A percentile compares a stretch with the other conserved stretches of the same genome.
These are phyloP conservation scores for Tubosaeta brunneosetosa DNA, from an alignment of 768 basidiomycete species.

Conservation along the genomic window DNA sequence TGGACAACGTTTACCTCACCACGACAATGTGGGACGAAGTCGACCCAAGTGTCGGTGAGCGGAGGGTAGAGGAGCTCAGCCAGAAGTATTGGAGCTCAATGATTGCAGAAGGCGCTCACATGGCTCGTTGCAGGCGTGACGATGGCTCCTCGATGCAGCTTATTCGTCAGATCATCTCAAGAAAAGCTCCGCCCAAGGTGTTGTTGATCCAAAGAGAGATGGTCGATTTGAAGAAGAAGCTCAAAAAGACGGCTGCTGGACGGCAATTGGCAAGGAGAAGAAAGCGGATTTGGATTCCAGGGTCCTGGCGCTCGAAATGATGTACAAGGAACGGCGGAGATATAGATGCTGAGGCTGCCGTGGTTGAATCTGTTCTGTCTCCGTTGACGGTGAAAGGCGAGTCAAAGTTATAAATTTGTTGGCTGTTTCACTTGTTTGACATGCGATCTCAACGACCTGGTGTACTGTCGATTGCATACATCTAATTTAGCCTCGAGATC, in stretches of 20 bases:
- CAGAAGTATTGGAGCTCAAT: slow-evolving; percentile 6
- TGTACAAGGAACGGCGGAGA: too few species aligned
- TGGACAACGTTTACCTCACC: slow-evolving; percentile 28
- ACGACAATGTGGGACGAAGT: slow-evolving; percentile 40
- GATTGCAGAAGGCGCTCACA: background rate
- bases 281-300: background rate
- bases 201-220: background rate
- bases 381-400: too few species aligned
- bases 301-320: background rate
- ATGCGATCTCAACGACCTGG: too few species aligned
- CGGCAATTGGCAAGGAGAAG: background rate
- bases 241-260: background rate
- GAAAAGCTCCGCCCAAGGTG: background rate
- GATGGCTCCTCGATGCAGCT: background rate
- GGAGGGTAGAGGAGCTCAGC: slow-evolving; percentile 11
- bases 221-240: background rate
- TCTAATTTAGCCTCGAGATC: too few species aligned
- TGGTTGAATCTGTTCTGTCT: background rate
- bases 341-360: too few species aligned
- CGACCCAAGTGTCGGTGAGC: slow-evolving; percentile 13
- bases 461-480: too few species aligned
- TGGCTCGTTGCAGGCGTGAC: background rate
- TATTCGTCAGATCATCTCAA: background rate
- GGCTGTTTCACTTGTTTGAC: too few species aligned
- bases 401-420: too few species aligned